Conservation (phyloP, 805 yeast species). For the Metschnikowia koreensis region DNA sequence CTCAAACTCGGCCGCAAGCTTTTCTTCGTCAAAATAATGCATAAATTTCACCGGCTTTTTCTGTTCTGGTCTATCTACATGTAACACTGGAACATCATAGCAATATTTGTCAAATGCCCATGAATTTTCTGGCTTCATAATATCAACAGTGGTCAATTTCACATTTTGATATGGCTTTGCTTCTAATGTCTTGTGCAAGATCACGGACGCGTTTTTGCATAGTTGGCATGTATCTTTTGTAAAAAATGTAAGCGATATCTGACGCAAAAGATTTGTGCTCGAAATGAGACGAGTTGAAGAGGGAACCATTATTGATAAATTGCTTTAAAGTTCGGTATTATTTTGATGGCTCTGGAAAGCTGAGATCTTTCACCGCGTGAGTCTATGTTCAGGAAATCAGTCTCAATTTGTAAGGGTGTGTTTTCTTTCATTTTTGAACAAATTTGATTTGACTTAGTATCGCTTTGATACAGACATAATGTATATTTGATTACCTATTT, state of each 20-base stretch:
- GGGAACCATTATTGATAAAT: slow-evolving; percentile 1
- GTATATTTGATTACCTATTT: too few relatives aligned
- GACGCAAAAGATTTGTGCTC: slow-evolving; percentile 2
- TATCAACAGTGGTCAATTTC: slow-evolving; percentile 49
- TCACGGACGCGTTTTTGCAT: slow-evolving; percentile 62
- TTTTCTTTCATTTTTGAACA: too few relatives aligned
- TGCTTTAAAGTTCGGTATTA: not conserved
- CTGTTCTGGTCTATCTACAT: slow-evolving; percentile 51
- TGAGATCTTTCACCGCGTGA: not conserved
- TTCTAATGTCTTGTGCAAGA: slow-evolving; percentile 43
- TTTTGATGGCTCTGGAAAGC: not conserved
- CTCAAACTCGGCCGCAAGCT: slow-evolving; percentile 50
- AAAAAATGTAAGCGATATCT: slow-evolving; percentile 50
- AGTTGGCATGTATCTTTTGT: slow-evolving; percentile 69
- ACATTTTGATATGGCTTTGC: slow-evolving; percentile 27
- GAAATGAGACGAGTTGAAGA: slow-evolving; percentile 4
- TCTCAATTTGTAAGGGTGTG: not conserved
- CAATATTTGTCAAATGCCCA: slow-evolving; percentile 72
- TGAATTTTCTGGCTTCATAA: slow-evolving; percentile 55
- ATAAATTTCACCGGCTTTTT: slow-evolving; percentile 56
- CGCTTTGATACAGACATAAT: too few relatives aligned
- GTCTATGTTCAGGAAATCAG: not conserved
- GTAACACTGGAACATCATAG: slow-evolving; percentile 77
- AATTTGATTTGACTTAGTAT: too few relatives aligned
- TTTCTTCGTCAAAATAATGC: slow-evolving; percentile 61